phyloP scores from a whole-genome alignment of 805 yeast genomes.

The Novakomyces olei region DNA sequence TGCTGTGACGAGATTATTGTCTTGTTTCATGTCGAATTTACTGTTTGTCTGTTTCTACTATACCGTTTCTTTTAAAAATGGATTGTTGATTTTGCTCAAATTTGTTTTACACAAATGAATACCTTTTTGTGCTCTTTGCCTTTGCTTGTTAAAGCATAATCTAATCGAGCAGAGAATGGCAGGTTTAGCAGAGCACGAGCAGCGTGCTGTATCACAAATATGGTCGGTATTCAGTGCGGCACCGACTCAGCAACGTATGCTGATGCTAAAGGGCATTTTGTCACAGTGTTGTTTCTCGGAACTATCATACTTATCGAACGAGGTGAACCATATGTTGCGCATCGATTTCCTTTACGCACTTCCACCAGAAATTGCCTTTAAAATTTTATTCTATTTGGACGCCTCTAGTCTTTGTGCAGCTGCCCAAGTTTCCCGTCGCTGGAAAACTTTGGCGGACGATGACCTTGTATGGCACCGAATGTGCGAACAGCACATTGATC shows the following conservation, averaged over 20 bases:
- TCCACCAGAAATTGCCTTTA: conserved; percentile 68
- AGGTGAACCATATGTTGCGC: conserved; percentile 54
- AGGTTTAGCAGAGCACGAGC: conserved; percentile 34
- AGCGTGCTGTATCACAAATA: conserved; percentile 54
- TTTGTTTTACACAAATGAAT: too few species aligned
- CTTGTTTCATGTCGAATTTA: too few species aligned
- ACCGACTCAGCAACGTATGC: conserved; percentile 41
- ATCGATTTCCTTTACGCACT: conserved; percentile 72
- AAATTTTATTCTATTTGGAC: conserved; percentile 70
- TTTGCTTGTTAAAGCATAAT: too few species aligned
- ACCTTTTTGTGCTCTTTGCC: too few species aligned
- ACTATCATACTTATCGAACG: conserved; percentile 61
- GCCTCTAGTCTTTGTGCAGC: conserved; percentile 86
- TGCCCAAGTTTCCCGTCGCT: conserved; percentile 69
- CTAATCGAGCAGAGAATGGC: too few species aligned
- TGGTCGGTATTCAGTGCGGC: conserved; percentile 71
- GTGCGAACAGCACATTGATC: conserved; percentile 95
- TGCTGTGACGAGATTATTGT: too few species aligned
- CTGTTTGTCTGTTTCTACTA: too few species aligned
- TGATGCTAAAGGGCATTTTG: conserved; percentile 63
- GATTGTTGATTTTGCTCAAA: too few species aligned
- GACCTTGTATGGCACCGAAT: conserved; percentile 94
- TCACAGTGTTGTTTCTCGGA: conserved; percentile 91
- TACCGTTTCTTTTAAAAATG: too few species aligned
- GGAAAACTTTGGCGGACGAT: conserved; percentile 85